Evolutionary conservation across 345 rosid species (phyloP).

Genomic region (Geranium rotundifolium): DNA sequence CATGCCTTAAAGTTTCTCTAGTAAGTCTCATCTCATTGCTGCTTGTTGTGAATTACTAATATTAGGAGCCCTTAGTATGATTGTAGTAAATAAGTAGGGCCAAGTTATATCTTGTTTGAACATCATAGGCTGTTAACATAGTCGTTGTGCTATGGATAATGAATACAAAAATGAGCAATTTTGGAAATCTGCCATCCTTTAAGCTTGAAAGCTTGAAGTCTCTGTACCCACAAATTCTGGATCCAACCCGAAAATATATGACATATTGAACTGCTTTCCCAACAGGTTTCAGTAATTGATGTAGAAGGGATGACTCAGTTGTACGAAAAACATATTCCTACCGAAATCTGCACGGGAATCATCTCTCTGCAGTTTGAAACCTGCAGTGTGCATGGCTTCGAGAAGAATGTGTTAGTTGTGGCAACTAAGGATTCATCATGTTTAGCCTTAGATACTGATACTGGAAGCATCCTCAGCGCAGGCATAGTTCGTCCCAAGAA

Average conservation of each 20-base stretch:
- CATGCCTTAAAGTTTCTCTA: background rate
- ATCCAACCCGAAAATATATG: background rate
- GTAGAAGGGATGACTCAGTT: conserved; percentile 36
- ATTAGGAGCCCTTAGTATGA: too few species aligned
- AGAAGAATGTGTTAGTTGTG: conserved; percentile 64
- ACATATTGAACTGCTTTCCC: background rate
- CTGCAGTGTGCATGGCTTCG: conserved; percentile 59
- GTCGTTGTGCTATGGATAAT: too few species aligned
- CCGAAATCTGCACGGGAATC: conserved; percentile 56
- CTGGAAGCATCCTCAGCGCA: conserved; percentile 55
- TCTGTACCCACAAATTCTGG: background rate
- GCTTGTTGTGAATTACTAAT: background rate
- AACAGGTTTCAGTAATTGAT: conserved; percentile 66
- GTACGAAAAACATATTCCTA: conserved; percentile 50
- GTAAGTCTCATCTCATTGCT: background rate
- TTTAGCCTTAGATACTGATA: conserved; percentile 54
- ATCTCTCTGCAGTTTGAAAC: conserved; percentile 56
- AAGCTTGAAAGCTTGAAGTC: too few species aligned
- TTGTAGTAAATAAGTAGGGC: too few species aligned
- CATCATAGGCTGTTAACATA: too few species aligned
- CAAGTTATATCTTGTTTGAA: too few species aligned
- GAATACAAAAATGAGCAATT: too few species aligned
- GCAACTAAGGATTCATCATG: conserved; percentile 80
- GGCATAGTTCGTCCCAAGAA: conserved; percentile 62
- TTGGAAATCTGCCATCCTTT: too few species aligned